phyloP scores from a whole-genome alignment of 2,329 filamentous ascomycete genomes.

The Byssochlamys sp. region DNA sequence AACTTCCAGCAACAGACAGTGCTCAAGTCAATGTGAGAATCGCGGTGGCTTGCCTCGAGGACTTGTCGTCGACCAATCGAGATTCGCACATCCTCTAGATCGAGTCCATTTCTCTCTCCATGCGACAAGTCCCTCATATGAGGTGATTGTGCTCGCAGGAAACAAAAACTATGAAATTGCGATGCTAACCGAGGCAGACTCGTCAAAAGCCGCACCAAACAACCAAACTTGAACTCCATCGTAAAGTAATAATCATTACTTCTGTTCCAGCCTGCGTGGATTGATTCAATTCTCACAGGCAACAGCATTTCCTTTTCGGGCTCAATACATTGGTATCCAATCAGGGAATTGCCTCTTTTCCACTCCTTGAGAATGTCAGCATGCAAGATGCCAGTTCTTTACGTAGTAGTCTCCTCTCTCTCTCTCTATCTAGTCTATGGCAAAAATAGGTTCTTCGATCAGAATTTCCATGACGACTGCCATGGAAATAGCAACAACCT shows the following conservation, averaged over 20 bases:
- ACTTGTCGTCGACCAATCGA: neutral
- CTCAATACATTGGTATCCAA: neutral
- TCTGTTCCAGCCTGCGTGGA: neutral
- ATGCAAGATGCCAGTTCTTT: neutral
- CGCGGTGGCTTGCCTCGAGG: neutral
- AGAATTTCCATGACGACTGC: neutral
- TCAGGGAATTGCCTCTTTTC: neutral
- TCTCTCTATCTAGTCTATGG: neutral
- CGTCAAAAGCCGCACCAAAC: neutral
- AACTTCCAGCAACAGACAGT: neutral
- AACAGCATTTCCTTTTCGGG: neutral
- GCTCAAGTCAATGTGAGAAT: neutral
- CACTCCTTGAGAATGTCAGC: too few relatives aligned
- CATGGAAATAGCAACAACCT: neutral
- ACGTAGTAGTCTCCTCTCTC: too few relatives aligned
- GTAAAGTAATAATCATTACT: neutral
- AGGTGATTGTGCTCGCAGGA: neutral
- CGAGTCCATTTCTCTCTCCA: neutral
- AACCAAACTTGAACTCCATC: neutral
- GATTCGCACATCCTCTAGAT: neutral
- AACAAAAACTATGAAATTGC: neutral
- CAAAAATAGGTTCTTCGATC: neutral
- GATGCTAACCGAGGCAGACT: neutral
- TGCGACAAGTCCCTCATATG: neutral
- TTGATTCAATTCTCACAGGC: neutral